Evolutionary conservation across 2,329 filamentous ascomycete species (phyloP), one percentile per base, ranked within the genome.

Genomic region (Trichoderma semiorbis): DNA sequence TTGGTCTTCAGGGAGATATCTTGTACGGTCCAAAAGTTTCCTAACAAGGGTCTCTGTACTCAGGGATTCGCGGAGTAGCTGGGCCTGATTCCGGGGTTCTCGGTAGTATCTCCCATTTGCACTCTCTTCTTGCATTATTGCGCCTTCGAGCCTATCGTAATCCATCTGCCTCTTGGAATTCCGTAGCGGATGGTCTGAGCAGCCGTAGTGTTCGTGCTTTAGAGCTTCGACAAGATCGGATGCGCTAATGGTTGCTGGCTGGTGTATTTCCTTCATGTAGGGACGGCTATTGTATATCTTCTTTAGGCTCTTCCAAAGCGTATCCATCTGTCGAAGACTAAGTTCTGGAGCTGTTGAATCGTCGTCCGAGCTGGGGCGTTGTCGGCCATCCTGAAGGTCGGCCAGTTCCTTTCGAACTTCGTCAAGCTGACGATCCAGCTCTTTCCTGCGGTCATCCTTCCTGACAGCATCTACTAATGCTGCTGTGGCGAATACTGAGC

Each of bases 401-500:
- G 79, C 80, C 73, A 90, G 75, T 68, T 85, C 85, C 71, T 83
- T 80, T 72, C 83, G 85, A 7, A 87, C 85, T 68, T 87, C 83
- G 32, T 87, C 85, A 74, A 93, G 86, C 71, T 88, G 86, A 24
- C 81, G 78, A 69, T 93, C 90, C 82, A 92, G 88, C 74, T 90
- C 86, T 73, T 84, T 84, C 61, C 87, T 85, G 73, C 88, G 84
- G 53, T 83, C 82, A 69, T 88, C 84, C 78, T 93, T 93, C 34
- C 82, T 79, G 32, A 84, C 83, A 7, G 88, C 87, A 78, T 94
- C 92, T 34, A 88, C 82, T 3, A 91, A 82, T 12, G 90, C 86
- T 2, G 90, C 91, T 2, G 89, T 88, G 6, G 89, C 90, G 76
- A 92, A 87, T 69, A 91, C 86, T 39, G 89, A 88, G 30, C 91